These are phyloP conservation scores for Westerdykella sp. DNA, from an alignment of 2,329 filamentous ascomycete genomes.

Conservation along the genomic window DNA sequence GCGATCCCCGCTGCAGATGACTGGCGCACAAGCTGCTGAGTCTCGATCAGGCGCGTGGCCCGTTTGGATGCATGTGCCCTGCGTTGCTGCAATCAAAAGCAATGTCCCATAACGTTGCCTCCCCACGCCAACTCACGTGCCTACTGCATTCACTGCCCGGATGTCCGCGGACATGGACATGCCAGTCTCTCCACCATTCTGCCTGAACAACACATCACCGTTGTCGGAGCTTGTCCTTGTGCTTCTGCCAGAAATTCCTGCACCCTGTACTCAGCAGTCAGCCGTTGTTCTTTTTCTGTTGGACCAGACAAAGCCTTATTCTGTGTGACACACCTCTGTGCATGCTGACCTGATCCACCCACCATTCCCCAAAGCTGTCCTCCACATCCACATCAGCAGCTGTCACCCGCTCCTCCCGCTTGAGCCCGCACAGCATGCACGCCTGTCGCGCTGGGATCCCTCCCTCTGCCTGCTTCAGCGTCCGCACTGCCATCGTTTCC, in stretches of 20 bases:
- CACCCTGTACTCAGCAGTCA: conserved; percentile 49
- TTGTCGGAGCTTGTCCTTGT: conserved; percentile 64
- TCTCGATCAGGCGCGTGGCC: too few relatives aligned
- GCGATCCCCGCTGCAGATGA: too few relatives aligned
- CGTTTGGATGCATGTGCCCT: too few relatives aligned
- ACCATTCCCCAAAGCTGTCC: conserved; percentile 96
- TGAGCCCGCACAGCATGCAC: conserved; percentile 82
- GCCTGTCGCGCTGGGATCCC: conserved; percentile 66
- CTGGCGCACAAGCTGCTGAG: too few relatives aligned
- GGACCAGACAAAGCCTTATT: conserved; percentile 23
- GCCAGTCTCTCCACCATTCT: too few relatives aligned
- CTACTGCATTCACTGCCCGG: background rate
- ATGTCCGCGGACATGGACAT: too few relatives aligned
- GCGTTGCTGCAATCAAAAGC: too few relatives aligned
- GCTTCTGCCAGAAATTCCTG: conserved; percentile 76
- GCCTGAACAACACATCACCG: conserved; percentile 42
- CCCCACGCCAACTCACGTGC: background rate
- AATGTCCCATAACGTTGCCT: background rate
- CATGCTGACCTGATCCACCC: conserved; percentile 62
- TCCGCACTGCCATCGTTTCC: conserved; percentile 62
- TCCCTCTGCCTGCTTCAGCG: conserved; percentile 55
- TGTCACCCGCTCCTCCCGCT: conserved; percentile 73
- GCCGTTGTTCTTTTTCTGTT: background rate
- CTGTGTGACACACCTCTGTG: conserved; percentile 54
- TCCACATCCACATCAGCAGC: conserved; percentile 72